These are phyloP conservation scores for Aspergillus terreus DNA, from an alignment of 2,329 filamentous ascomycete genomes.

Conservation along the genomic window DNA sequence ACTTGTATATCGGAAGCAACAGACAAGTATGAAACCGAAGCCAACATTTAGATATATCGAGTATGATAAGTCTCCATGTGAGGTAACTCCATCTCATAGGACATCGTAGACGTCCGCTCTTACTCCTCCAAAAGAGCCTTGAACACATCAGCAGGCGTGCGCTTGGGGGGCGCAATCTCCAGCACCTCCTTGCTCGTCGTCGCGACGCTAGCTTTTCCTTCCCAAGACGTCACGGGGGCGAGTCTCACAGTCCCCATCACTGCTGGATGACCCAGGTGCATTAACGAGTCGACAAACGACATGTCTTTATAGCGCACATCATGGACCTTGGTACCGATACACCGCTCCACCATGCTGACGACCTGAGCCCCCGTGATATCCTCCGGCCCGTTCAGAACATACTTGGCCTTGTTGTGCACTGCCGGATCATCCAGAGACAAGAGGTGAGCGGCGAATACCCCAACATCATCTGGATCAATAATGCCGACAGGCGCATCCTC, in stretches of 20 bases:
- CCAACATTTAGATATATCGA: too few relatives aligned
- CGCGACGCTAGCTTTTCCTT: constrained; percentile 25
- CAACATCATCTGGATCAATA: constrained; percentile 33
- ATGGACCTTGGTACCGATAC: constrained; percentile 24
- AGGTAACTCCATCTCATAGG: too few relatives aligned
- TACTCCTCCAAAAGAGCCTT: constrained; percentile 12
- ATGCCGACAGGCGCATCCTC: constrained; percentile 29
- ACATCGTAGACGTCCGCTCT: background rate
- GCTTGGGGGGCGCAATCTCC: constrained; percentile 26
- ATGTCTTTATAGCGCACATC: constrained; percentile 30
- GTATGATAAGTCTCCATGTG: too few relatives aligned
- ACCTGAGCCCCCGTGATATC: constrained; percentile 37
- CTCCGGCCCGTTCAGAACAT: constrained; percentile 40
- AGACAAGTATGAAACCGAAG: too few relatives aligned
- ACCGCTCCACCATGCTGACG: constrained; percentile 33
- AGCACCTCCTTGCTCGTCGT: constrained; percentile 27
- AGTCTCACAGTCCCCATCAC: constrained; percentile 25
- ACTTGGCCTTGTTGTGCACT: constrained; percentile 31
- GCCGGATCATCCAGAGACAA: constrained; percentile 26
- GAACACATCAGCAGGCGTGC: constrained; percentile 22
- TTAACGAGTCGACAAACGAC: constrained; percentile 26
- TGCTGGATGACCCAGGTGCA: constrained; percentile 8
- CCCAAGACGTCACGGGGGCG: constrained; percentile 25
- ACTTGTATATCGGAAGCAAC: too few relatives aligned
- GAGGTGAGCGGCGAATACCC: constrained; percentile 34